Evolutionary conservation across 305 asterid genomes (phyloP).

Genomic region (Plantago coronopus): DNA sequence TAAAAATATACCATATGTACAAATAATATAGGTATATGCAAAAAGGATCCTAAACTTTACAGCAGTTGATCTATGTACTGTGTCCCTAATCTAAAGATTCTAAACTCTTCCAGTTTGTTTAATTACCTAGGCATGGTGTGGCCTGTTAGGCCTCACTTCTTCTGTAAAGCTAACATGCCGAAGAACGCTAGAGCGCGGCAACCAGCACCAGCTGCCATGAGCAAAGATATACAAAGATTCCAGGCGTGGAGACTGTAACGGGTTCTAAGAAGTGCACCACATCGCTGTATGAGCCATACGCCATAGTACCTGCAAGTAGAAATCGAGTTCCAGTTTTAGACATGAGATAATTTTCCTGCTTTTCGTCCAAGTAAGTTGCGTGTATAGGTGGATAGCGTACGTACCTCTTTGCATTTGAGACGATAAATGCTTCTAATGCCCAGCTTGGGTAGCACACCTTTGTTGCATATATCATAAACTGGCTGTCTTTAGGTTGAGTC

Average conservation of each 20-base stretch:
- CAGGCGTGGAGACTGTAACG: slow-evolving; percentile 57
- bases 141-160: slow-evolving; percentile 33
- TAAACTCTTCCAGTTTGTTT: no score
- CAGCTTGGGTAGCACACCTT: slow-evolving; percentile 70
- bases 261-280: slow-evolving; percentile 55
- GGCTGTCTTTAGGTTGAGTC: slow-evolving; percentile 56
- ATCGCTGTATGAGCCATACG: slow-evolving; percentile 89
- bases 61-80: no score
- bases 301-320: slow-evolving; percentile 60
- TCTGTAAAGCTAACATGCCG: slow-evolving; percentile 50
- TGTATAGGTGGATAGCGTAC: not conserved
- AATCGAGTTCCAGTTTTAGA: no score
- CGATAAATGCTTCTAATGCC: slow-evolving; percentile 88
- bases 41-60: no score
- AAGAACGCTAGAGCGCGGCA: slow-evolving; percentile 63
- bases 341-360: not conserved
- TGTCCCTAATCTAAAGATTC: no score
- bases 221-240: slow-evolving; percentile 59
- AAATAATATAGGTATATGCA: no score
- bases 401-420: slow-evolving; percentile 81
- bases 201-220: slow-evolving; percentile 53
- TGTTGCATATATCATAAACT: slow-evolving; percentile 36
- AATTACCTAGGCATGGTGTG: no score
- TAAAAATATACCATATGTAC: no score
- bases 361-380: not conserved